A percentile compares a stretch with the other conserved stretches of the same genome.
phyloP scores from a whole-genome alignment of 2,329 filamentous ascomycete genomes.

The Venturia nashicola region DNA sequence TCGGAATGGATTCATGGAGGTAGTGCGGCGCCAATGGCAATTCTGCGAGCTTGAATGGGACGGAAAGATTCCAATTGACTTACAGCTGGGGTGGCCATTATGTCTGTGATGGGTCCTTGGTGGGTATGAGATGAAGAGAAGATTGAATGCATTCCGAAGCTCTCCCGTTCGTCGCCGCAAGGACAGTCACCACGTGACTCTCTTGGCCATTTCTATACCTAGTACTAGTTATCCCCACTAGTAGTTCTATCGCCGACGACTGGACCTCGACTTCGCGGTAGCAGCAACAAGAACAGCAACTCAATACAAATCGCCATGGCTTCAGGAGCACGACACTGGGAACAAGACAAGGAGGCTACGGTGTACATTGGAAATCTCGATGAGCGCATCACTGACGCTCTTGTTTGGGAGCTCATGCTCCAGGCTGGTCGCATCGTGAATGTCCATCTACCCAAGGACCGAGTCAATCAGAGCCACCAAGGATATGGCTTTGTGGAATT shows the following conservation, averaged over 20 bases:
- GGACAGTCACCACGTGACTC: background rate
- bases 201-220: background rate
- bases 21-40: slow-evolving; percentile 17
- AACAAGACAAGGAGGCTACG: slow-evolving; percentile 96
- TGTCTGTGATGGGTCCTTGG: slow-evolving; percentile 18
- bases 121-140: background rate
- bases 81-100: slow-evolving; percentile 31
- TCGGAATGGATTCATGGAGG: slow-evolving; percentile 6
- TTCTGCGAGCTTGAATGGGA: slow-evolving; percentile 15
- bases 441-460: slow-evolving; percentile 95
- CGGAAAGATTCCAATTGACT: slow-evolving; percentile 16
- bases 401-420: slow-evolving; percentile 96
- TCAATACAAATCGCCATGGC: slow-evolving; percentile 36
- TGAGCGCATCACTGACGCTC: slow-evolving; percentile 79
- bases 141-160: background rate
- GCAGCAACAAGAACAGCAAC: background rate
- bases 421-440: slow-evolving; percentile 96
- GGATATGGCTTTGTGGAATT: slow-evolving; percentile 99
- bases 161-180: background rate
- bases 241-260: too few species aligned
- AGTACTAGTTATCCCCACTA: too few species aligned
- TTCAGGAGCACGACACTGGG: slow-evolving; percentile 66
- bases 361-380: slow-evolving; percentile 98
- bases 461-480: slow-evolving; percentile 91
- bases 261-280: background rate